Base-by-base conservation (phyloP, 2,329 filamentous ascomycete species). In the Venturia aucupariae region DNA sequence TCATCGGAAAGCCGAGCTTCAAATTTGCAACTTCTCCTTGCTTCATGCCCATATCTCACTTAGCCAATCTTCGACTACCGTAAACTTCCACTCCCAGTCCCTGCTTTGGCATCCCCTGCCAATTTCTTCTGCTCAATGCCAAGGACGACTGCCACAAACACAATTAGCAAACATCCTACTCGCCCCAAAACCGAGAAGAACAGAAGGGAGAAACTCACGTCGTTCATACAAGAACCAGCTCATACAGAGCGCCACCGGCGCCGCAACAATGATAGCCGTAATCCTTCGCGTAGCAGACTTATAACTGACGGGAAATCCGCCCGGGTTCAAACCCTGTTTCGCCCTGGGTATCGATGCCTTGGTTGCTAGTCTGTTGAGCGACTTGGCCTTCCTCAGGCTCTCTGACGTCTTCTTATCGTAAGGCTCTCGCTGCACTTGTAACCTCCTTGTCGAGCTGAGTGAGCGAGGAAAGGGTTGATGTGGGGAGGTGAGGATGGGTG, bases 261-360 rank as follows among this genome's bases (percentile, higher is more conserved):
- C n/a, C 51, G 62, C 62, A 55, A 64, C 62, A 32, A 64, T 64
- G n/a, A 64, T 55, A 22, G 62, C 62, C n/a, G 39, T 44, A 17
- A 64, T n/a, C 46, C 62, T 64, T 32, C 62, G 41, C 46, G 46
- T 30, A 24, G 62, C 62, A 46, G 27, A 22, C 62, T 64, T 64
- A 24, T 64, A 64, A 32, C 35, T 64, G 6, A 39, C 62, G 6
- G 62, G 46, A 10, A 64, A 57, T 13, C 51, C 62, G 10, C 62
- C 62, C n/a, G 48, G 48, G 7, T 57, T 57, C 27, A 57, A 19
- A 15, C 51, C 51, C 15, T 57, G 27, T 22, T 35, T 35, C 27
- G 51, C 51, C 19, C 24, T 35, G 3, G 51, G 51, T 7, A 35
- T 57, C 11, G 24, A 32, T 27, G 51, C 51, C 27, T 35, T 30